Evolutionary conservation across 2,329 filamentous ascomycete species (phyloP).

Genomic region (Sordariomycetes sp.): DNA sequence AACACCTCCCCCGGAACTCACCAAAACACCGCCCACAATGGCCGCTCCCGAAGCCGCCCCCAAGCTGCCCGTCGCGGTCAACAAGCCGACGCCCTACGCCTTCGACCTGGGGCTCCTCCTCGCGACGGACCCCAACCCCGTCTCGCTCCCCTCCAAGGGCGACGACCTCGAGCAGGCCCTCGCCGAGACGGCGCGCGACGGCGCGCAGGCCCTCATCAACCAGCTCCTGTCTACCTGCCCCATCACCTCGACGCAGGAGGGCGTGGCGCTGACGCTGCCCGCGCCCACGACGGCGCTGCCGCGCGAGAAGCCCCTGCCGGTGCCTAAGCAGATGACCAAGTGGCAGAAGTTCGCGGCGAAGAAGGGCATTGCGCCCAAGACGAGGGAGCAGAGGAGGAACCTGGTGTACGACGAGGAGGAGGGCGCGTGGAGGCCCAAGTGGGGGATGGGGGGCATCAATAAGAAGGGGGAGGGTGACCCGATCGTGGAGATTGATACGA

Average conservation of each 20-base stretch:
- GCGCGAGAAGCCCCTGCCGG: slow-evolving; percentile 82
- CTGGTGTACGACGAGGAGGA: slow-evolving; percentile 72
- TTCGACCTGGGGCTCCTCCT: slow-evolving; percentile 87
- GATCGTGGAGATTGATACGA: slow-evolving; percentile 83
- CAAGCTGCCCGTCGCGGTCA: slow-evolving; percentile 50
- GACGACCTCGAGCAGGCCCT: slow-evolving; percentile 51
- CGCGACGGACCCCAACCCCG: slow-evolving; percentile 75
- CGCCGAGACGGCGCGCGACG: slow-evolving; percentile 66
- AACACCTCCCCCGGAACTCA: not conserved
- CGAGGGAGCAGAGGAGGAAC: slow-evolving; percentile 59
- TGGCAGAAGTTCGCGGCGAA: slow-evolving; percentile 95
- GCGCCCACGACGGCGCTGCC: slow-evolving; percentile 57
- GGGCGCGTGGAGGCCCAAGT: slow-evolving; percentile 84
- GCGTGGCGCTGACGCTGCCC: slow-evolving; percentile 73
- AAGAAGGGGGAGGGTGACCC: slow-evolving; percentile 74
- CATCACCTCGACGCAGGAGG: slow-evolving; percentile 52
- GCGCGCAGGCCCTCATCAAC: slow-evolving; percentile 84
- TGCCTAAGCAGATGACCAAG: slow-evolving; percentile 71
- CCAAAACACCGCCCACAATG: slow-evolving; percentile 12
- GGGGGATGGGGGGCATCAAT: slow-evolving; percentile 88
- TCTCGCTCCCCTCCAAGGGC: slow-evolving; percentile 34
- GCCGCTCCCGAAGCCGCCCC: slow-evolving; percentile 20
- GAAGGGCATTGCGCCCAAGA: slow-evolving; percentile 91
- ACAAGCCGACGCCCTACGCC: slow-evolving; percentile 79
- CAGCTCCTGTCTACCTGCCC: slow-evolving; percentile 84